Evolutionary conservation across 179 eudicot genomes (phyloP).

Genomic region (Gypsophila paniculata): DNA sequence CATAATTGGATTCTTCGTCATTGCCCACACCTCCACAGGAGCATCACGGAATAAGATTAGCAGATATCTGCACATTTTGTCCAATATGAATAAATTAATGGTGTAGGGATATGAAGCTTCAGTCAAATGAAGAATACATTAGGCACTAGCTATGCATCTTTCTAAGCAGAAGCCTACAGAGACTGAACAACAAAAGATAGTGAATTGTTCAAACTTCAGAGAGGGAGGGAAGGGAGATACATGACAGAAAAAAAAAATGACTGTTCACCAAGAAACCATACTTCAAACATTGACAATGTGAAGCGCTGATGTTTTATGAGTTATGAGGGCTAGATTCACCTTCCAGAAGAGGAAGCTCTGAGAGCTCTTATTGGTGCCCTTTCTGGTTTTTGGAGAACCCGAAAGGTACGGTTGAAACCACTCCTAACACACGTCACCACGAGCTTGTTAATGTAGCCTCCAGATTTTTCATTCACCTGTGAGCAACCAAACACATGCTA

Average conservation of each 20-base stretch:
- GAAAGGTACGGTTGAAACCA: conserved; percentile 87
- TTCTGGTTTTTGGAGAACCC: conserved; percentile 92
- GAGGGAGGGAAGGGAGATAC: too few species aligned
- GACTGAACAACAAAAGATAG: background rate
- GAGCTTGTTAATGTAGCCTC: conserved; percentile 80
- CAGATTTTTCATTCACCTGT: conserved; percentile 79
- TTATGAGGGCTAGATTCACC: conserved; percentile 37
- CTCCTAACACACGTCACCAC: conserved; percentile 90
- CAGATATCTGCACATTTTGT: conserved; percentile 60
- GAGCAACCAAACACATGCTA: conserved; percentile 23
- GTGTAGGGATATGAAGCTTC: background rate
- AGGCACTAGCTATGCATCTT: background rate
- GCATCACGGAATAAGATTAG: conserved; percentile 94
- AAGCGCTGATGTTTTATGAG: background rate
- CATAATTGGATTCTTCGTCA: conserved; percentile 98
- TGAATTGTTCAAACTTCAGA: background rate
- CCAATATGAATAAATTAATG: background rate
- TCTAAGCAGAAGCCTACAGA: background rate
- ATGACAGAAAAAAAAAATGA: background rate
- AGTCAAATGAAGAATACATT: background rate
- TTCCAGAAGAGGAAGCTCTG: conserved; percentile 97
- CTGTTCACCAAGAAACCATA: background rate
- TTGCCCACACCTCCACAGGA: conserved; percentile 99
- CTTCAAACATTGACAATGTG: background rate
- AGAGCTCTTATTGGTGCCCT: conserved; percentile 96